Percentiles rank a stretch among this genome's conserved stretches.
These are phyloP conservation scores for Ammopiptanthus mongolicus DNA, from an alignment of 306 rosid genomes.

Conservation along the genomic window DNA sequence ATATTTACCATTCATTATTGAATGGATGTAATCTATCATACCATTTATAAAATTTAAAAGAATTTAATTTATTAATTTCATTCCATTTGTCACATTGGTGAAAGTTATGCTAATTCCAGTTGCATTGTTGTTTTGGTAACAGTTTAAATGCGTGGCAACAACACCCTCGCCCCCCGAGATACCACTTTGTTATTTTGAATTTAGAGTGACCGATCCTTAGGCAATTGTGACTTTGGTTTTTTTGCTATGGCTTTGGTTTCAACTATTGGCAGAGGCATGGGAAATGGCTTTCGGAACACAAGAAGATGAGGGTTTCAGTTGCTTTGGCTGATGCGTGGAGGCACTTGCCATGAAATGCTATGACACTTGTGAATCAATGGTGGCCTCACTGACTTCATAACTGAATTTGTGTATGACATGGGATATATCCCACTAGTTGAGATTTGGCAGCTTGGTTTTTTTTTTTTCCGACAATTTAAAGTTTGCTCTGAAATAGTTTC, in stretches of 20 bases:
- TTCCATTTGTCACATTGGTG: background rate
- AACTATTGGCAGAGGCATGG: constrained; percentile 6
- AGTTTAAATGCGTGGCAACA: constrained; percentile 79
- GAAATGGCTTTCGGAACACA: background rate
- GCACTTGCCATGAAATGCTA: constrained; percentile 16
- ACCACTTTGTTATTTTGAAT: constrained; percentile 53
- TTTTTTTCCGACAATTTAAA: background rate
- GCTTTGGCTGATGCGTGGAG: background rate
- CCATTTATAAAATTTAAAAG: no score
- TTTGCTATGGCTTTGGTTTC: constrained; percentile 1
- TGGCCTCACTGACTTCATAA: constrained; percentile 17
- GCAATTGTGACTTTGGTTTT: constrained; percentile 4
- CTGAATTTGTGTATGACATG: background rate
- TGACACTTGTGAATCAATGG: constrained; percentile 7
- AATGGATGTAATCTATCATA: background rate
- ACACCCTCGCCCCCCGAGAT: constrained; percentile 84
- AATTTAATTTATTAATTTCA: background rate
- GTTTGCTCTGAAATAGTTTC: constrained; percentile 15
- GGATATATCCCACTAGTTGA: background rate
- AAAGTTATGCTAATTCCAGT: constrained; percentile 7
- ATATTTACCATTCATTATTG: background rate
- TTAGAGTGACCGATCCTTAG: constrained; percentile 26
- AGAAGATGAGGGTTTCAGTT: background rate
- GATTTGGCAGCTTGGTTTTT: constrained; percentile 16
- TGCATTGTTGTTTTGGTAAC: constrained; percentile 25